Evolutionary conservation across 2,329 filamentous ascomycete genomes (phyloP).

Genomic region (Bipolaris victoriae): DNA sequence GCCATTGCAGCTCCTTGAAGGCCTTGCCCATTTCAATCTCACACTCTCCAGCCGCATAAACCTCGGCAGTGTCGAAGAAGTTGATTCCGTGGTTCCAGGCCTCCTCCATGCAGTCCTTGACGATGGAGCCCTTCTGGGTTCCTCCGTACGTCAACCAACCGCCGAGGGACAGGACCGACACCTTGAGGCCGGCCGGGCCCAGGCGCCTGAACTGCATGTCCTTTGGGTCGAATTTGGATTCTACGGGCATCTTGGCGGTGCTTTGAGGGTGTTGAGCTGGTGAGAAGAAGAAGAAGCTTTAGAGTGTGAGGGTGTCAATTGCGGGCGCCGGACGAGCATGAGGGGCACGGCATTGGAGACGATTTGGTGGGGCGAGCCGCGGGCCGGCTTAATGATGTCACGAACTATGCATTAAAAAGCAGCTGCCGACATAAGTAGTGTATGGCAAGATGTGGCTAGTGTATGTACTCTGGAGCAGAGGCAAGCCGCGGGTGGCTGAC

Average conservation of each 20-base stretch:
- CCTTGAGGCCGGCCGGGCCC: constrained; percentile 54
- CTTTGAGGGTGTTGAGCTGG: background rate
- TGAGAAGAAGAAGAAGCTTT: background rate
- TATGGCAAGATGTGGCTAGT: background rate
- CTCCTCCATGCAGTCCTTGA: constrained; percentile 58
- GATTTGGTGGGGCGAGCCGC: constrained; percentile 17
- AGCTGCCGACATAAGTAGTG: background rate
- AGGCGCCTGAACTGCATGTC: constrained; percentile 49
- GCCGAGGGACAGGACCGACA: constrained; percentile 58
- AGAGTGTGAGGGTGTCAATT: background rate
- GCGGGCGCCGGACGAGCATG: constrained; percentile 5
- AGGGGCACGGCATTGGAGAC: constrained; percentile 15
- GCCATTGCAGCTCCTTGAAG: constrained; percentile 57
- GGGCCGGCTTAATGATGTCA: constrained; percentile 17
- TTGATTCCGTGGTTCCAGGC: constrained; percentile 59
- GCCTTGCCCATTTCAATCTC: constrained; percentile 64
- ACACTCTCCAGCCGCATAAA: constrained; percentile 65
- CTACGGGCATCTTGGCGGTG: constrained; percentile 44
- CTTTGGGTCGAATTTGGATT: constrained; percentile 58
- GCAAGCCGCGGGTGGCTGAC: background rate
- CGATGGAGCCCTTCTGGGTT: constrained; percentile 55
- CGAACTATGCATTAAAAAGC: background rate
- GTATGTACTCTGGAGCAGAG: background rate
- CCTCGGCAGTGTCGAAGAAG: constrained; percentile 59
- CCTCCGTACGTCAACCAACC: constrained; percentile 56